Conservation (phyloP, 2,329 filamentous ascomycete genomes). For the Paecilomyces formosus region DNA sequence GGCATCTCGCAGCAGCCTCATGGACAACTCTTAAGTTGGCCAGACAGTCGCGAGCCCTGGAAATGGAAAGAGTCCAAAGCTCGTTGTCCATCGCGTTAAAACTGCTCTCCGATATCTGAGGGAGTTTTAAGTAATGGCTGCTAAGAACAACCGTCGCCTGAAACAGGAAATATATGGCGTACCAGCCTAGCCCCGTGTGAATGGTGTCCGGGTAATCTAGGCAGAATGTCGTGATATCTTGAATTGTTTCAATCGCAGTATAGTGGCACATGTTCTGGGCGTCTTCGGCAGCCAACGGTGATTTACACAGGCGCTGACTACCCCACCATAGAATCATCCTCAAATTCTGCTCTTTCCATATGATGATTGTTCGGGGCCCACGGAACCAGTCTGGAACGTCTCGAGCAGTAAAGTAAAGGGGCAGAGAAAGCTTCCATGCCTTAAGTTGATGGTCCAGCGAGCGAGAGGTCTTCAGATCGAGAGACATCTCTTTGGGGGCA, state of each 20-base stretch:
- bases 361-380: conserved; percentile 11
- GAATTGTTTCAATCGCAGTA: conserved; percentile 11
- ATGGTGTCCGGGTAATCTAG: conserved; percentile 4
- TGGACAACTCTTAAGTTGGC: background rate
- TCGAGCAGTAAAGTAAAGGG: background rate
- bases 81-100: background rate
- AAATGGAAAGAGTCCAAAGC: background rate
- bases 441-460: conserved; percentile 14
- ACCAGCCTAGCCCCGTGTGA: conserved; percentile 13
- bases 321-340: conserved; percentile 17
- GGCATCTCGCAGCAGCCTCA: background rate
- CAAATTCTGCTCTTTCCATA: conserved; percentile 16
- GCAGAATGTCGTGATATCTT: conserved; percentile 12
- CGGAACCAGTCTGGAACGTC: conserved; percentile 12
- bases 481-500: background rate
- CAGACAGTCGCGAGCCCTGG: background rate
- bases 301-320: conserved; percentile 5
- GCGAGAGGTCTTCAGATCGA: conserved; percentile 6
- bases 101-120: background rate
- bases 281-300: conserved; percentile 7
- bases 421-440: conserved; percentile 12
- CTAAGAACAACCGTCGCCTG: conserved; percentile 8
- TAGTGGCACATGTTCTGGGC: conserved; percentile 12
- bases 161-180: conserved; percentile 16
- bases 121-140: background rate